Conservation (phyloP, 2,329 filamentous ascomycete genomes). For the Ilyonectria mors-panacis region DNA sequence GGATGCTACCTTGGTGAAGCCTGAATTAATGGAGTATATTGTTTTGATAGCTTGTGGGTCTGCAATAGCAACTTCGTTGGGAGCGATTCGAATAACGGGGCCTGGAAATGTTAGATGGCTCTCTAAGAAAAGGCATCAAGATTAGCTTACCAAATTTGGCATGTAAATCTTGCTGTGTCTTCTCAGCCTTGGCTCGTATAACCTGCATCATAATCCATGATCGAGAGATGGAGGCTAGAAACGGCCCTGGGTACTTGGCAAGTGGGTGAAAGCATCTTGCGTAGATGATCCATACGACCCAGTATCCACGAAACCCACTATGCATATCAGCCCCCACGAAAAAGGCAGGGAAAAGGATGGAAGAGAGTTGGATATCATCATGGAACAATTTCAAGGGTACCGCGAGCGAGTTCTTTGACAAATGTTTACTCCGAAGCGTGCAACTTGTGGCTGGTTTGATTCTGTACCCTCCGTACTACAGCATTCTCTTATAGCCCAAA, state of each 20-base stretch:
- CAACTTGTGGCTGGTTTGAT: background rate
- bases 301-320: background rate
- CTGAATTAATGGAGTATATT: slow-evolving; percentile 14
- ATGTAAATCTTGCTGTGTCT: slow-evolving; percentile 11
- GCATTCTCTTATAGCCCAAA: background rate
- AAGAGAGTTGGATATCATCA: background rate
- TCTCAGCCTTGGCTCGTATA: background rate
- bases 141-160: background rate
- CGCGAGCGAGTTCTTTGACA: background rate
- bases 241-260: slow-evolving; percentile 12
- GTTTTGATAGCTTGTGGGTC: slow-evolving; percentile 14
- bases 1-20: background rate
- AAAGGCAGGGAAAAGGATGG: too few relatives aligned
- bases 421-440: background rate
- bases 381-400: background rate
- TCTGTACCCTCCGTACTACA: background rate
- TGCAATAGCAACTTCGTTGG: slow-evolving; percentile 7
- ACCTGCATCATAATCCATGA: slow-evolving; percentile 10
- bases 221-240: slow-evolving; percentile 16
- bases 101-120: background rate
- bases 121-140: too few relatives aligned
- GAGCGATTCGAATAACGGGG: background rate
- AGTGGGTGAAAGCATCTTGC: slow-evolving; percentile 15
- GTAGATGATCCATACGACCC: slow-evolving; percentile 18
- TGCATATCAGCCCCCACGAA: background rate